Base-by-base conservation (phyloP, 331 rosid genomes). In the Arachis monticola region DNA sequence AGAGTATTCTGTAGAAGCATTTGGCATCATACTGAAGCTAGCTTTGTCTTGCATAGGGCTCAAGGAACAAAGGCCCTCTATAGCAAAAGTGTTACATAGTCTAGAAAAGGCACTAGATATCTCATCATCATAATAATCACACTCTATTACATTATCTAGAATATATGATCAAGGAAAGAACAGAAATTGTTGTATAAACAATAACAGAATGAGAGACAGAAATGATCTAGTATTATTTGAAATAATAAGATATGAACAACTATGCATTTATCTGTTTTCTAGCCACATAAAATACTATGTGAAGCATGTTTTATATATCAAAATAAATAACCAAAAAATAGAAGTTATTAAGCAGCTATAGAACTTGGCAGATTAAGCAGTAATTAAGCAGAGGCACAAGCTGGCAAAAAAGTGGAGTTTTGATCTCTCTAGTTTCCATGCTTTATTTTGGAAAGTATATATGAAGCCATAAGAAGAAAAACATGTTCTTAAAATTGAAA, bases 11-110 rank as follows among this genome's bases (percentile, higher is more conserved):
- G 73, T 40, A 7, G 91, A 82, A 81, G 97, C 89, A 55, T 87
- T 91, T 73, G 76, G 64, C 30, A 70, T 83, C 9, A 72, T 70
- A 52, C 78, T 88, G 69, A 84, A 82, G 66, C 78, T 91, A 47
- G 97, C 92, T 48, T 58, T 88, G 70, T 83, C 88, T 31, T 76
- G 85, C 72, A 72, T 66, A 41, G 87, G 90, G 45, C 76, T 59
- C 14, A 88, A 79, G 85, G 78, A 41, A 63, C 84, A 81, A 58
- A 82, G 94, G 35, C 92, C 92, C 10, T 81, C 86, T 55, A 88
- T 88, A 84, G 78, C 53, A 40, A 79, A 79, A 58, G 89, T 85
- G 42, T 79, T 85, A 14, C 58, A 48, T 8, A 67, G 56, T 73
- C 84, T 85, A 51, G 90, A 81, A 82, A 80, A 70, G 72, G 87